A percentile compares a stretch with the other conserved stretches of the same genome.
phyloP scores from a whole-genome alignment of 495 filamentous ascomycete species.

The Aspergillus conjunctus region DNA sequence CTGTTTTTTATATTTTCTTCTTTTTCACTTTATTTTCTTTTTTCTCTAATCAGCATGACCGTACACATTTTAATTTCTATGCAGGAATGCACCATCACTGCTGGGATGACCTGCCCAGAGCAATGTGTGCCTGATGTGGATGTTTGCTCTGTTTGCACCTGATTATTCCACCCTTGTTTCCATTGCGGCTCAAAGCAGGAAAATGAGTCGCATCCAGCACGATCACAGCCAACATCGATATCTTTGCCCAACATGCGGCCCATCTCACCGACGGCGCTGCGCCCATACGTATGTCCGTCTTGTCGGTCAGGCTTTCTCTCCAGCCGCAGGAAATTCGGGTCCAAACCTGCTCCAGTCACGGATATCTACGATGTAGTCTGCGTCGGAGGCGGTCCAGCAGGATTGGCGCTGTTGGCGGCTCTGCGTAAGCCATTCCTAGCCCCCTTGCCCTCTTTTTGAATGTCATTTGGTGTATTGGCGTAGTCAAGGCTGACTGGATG shows the following conservation, averaged over 20 bases:
- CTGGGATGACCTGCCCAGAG: background rate
- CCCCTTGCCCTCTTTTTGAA: background rate
- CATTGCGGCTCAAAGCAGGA: slow-evolving; percentile 1
- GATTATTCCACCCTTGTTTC: slow-evolving; percentile 12
- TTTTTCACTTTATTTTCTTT: background rate
- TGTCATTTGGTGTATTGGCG: background rate
- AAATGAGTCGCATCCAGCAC: background rate
- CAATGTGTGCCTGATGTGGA: background rate
- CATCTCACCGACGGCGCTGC: slow-evolving; percentile 36
- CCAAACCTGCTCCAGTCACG: slow-evolving; percentile 29
- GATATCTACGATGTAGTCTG: slow-evolving; percentile 91
- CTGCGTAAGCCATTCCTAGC: slow-evolving; percentile 62
- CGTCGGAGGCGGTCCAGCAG: slow-evolving; percentile 95
- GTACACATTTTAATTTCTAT: too few species aligned
- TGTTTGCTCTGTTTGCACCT: slow-evolving; percentile 35
- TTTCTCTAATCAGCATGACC: background rate
- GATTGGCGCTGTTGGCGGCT: slow-evolving; percentile 82
- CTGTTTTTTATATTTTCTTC: slow-evolving; percentile 3
- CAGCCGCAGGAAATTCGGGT: slow-evolving; percentile 35
- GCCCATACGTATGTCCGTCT: slow-evolving; percentile 46
- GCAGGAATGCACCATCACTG: background rate
- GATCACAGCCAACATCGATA: slow-evolving; percentile 9
- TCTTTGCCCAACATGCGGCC: slow-evolving; percentile 38
- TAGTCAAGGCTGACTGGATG: background rate
- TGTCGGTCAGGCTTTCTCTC: slow-evolving; percentile 37